A percentile compares a stretch with the other conserved stretches of the same genome.
Evolutionary conservation across 192 early-diverging fungal genomes (phyloP).

Genomic region (Jimgerdemannia lactiflua): DNA sequence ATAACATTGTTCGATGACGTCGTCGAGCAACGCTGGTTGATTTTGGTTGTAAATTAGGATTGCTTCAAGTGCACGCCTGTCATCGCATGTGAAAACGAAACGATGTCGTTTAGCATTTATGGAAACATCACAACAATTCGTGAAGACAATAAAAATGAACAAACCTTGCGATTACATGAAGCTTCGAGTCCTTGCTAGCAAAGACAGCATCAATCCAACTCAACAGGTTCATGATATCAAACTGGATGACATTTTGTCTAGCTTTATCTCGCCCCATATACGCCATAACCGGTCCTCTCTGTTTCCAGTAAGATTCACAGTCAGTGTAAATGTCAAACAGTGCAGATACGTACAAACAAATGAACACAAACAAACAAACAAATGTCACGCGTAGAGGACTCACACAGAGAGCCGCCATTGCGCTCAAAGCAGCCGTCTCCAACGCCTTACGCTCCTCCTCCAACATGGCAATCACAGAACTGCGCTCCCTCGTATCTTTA

Average conservation of each 20-base stretch:
- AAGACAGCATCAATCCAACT: slow-evolving; percentile 66
- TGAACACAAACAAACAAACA: too few relatives aligned
- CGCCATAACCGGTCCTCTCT: slow-evolving; percentile 47
- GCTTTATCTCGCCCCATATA: slow-evolving; percentile 31
- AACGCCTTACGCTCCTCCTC: slow-evolving; percentile 77
- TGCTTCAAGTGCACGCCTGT: slow-evolving; percentile 62
- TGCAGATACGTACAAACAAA: too few relatives aligned
- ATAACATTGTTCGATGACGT: slow-evolving; percentile 72
- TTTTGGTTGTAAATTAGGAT: slow-evolving; percentile 63
- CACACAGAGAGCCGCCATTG: slow-evolving; percentile 86
- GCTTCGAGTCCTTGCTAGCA: slow-evolving; percentile 49
- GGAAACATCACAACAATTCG: not conserved
- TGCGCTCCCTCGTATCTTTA: slow-evolving; percentile 66
- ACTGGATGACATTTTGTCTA: slow-evolving; percentile 31
- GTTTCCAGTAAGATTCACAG: not conserved
- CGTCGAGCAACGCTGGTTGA: slow-evolving; percentile 51
- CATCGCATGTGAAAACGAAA: slow-evolving; percentile 33
- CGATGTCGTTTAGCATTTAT: not conserved
- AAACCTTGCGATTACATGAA: slow-evolving; percentile 54
- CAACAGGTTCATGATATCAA: slow-evolving; percentile 53
- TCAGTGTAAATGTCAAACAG: too few relatives aligned
- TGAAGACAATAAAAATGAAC: slow-evolving; percentile 3
- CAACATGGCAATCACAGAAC: slow-evolving; percentile 54
- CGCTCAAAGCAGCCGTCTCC: slow-evolving; percentile 76
- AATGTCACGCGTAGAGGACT: slow-evolving; percentile 5